A percentile compares a stretch with the other conserved stretches of the same genome.
These are phyloP conservation scores for Coemansia sp. DNA, from an alignment of 192 early-diverging fungal genomes.

Conservation along the genomic window DNA sequence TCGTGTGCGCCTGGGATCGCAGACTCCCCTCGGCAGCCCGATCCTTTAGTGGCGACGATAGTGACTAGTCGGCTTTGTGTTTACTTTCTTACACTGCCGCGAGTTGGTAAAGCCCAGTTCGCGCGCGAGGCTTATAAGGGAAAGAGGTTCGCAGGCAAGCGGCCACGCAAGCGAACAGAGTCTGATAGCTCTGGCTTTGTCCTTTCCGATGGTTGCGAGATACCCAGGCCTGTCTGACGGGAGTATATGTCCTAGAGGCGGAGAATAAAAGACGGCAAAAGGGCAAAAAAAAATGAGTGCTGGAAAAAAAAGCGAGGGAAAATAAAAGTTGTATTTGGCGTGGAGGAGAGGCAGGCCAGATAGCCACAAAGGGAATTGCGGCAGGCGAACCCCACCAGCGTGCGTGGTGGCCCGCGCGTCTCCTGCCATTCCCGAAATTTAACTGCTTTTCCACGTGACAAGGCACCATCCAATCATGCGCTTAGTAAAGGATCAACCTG, in stretches of 20 bases:
- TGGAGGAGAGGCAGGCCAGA: background rate
- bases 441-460: slow-evolving; percentile 10
- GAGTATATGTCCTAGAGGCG: background rate
- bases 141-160: background rate
- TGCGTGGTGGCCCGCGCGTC: slow-evolving; percentile 1
- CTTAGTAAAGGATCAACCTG: slow-evolving; percentile 17
- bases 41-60: background rate
- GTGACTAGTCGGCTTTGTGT: background rate
- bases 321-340: background rate
- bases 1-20: background rate
- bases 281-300: background rate
- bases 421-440: background rate
- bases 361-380: slow-evolving; percentile 1
- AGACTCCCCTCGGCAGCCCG: slow-evolving; percentile 1
- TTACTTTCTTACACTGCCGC: background rate
- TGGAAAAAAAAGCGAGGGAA: background rate
- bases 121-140: background rate
- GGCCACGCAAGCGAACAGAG: background rate
- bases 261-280: background rate
- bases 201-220: background rate
- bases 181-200: background rate
- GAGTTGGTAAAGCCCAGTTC: background rate
- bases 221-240: background rate
- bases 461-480: slow-evolving; percentile 34
- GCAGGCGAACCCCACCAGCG: background rate